Evolutionary conservation across 2,329 filamentous ascomycete species (phyloP), one percentile per base, ranked within the genome.

Genomic region (Dryadomyces quercus-mongolicae): DNA sequence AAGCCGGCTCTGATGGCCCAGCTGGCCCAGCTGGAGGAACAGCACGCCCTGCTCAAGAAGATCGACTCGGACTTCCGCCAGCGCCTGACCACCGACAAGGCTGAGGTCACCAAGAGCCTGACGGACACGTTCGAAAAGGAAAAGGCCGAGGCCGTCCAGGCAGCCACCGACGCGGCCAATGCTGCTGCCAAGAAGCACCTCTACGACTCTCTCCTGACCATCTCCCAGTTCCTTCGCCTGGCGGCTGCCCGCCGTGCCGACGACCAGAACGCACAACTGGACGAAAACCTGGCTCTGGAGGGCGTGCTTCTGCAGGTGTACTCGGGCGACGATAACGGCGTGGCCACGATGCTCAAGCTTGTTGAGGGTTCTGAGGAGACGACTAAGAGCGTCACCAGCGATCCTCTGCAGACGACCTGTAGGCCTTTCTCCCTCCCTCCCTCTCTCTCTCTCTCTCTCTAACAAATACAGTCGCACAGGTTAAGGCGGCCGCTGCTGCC

Each of bases 281-380:
- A 90, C 55, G 86, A 92, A 71, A 88, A 84, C 68, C 82, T 83
- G 68, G 88, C 87, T 40, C 82, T 93, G 56, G 88, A 94, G 70
- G 87, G 87, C 52, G 82, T 88, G 38, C 74, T 94, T 55, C 74
- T 90, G 49, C 78, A 85, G 57, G 85, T 93, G 36, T 93, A 94
- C 69, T 81, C 82, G 48, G 88, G 88, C 49, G 86, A 92, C 63
- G 79, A 86, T 59, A 76, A 73, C 60, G 88, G 86, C 51, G 86
- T 93, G 22, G 72, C 79, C 53, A 81, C 85, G 55, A 89, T 89
- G 71, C 70, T 88, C 64, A 90, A 87, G 73, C 75, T 94, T 55
- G 85, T 90, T 54, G 76, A 88, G 56, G 87, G 86, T 38, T 76
- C 80, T 25, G 75, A 82, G 15, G 86, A 92, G 59, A 74, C 74